These are phyloP conservation scores for Ophiostoma pallidulum DNA, from an alignment of 2,329 filamentous ascomycete genomes.

Conservation along the genomic window DNA sequence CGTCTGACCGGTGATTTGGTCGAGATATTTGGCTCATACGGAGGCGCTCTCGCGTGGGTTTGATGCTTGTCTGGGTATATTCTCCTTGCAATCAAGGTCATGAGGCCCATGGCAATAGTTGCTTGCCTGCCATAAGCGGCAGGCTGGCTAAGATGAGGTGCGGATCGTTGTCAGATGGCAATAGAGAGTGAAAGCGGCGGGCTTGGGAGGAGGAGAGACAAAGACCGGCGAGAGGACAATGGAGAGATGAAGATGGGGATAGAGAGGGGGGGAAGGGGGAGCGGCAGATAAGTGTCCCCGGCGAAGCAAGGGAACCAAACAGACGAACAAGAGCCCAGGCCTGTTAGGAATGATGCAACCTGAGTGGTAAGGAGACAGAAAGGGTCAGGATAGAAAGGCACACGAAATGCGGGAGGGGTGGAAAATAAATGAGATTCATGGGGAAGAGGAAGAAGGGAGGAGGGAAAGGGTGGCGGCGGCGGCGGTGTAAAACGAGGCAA, in stretches of 20 bases:
- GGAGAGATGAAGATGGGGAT: too few relatives aligned
- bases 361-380: not conserved
- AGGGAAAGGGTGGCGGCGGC: not conserved
- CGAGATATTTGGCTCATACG: constrained; percentile 17
- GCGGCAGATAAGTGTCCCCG: too few relatives aligned
- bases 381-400: too few relatives aligned
- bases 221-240: too few relatives aligned
- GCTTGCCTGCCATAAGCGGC: constrained; percentile 16
- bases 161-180: too few relatives aligned
- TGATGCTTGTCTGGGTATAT: constrained; percentile 16
- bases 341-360: not conserved
- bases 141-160: not conserved
- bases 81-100: constrained; percentile 23
- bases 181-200: too few relatives aligned
- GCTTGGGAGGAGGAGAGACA: not conserved
- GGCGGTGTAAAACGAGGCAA: too few relatives aligned
- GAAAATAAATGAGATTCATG: constrained; percentile 5
- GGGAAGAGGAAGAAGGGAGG: not conserved
- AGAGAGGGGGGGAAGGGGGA: too few relatives aligned
- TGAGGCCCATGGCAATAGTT: constrained; percentile 23
- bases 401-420: not conserved
- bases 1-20: constrained; percentile 18
- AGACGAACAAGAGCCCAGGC: too few relatives aligned
- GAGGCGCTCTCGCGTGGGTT: constrained; percentile 15
- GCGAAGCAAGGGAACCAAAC: too few relatives aligned